These are phyloP conservation scores for Penicillium riverlandense DNA, from an alignment of 495 filamentous ascomycete genomes.

Conservation along the genomic window DNA sequence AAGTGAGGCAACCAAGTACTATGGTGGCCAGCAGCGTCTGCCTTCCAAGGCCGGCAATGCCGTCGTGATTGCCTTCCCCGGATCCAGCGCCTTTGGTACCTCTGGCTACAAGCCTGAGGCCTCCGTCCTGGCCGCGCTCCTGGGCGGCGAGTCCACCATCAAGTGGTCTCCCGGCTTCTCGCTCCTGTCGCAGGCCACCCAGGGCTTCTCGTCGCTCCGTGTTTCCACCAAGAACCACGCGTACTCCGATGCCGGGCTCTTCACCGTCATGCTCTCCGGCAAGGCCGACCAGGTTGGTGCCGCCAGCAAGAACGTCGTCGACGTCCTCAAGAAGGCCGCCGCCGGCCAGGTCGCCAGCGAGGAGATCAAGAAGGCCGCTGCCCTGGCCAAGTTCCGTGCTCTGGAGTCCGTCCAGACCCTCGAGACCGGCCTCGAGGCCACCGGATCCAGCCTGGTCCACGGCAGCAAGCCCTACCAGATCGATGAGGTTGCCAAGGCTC, in stretches of 20 bases:
- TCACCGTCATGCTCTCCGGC: constrained; percentile 73
- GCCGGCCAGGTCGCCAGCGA: constrained; percentile 71
- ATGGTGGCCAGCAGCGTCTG: constrained; percentile 89
- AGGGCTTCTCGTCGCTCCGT: constrained; percentile 55
- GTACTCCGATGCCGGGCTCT: constrained; percentile 92
- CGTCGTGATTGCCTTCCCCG: constrained; percentile 85
- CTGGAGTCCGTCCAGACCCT: constrained; percentile 75
- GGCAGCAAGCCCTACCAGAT: constrained; percentile 81
- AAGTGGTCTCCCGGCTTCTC: constrained; percentile 96
- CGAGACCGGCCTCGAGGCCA: constrained; percentile 58
- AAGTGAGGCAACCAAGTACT: constrained; percentile 65
- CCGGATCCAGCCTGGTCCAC: constrained; percentile 70
- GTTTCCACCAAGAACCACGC: constrained; percentile 66
- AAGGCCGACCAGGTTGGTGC: constrained; percentile 58
- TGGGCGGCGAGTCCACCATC: constrained; percentile 84
- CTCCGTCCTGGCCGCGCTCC: constrained; percentile 78
- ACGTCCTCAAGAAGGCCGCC: constrained; percentile 71
- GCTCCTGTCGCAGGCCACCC: constrained; percentile 69
- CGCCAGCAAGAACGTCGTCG: constrained; percentile 56
- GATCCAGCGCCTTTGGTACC: constrained; percentile 65
- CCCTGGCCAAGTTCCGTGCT: constrained; percentile 88
- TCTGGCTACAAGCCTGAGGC: constrained; percentile 81
- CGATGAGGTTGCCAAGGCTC: constrained; percentile 67
- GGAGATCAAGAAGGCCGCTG: constrained; percentile 82
- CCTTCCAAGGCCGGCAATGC: constrained; percentile 65